Conservation (phyloP, 441 rosid genomes). For the Breynia disticha region DNA sequence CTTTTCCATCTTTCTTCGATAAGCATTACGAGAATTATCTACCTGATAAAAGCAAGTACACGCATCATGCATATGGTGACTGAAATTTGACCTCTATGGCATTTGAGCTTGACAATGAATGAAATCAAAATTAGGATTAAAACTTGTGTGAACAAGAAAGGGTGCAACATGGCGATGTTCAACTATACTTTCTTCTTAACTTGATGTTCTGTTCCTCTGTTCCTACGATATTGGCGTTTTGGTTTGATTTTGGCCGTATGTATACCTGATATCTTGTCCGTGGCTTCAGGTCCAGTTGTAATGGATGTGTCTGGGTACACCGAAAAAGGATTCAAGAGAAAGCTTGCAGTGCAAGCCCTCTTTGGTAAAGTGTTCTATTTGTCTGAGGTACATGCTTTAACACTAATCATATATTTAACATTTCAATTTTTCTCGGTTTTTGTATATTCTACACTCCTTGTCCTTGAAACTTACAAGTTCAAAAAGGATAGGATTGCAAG, state of each 20-base stretch:
- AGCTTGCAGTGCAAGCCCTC: constrained; percentile 81
- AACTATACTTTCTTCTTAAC: not conserved
- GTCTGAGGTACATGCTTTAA: constrained; percentile 55
- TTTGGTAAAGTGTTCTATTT: constrained; percentile 87
- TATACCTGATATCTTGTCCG: constrained; percentile 6
- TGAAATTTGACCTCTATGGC: too few relatives aligned
- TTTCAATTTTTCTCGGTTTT: not conserved
- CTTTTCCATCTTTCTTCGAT: too few relatives aligned
- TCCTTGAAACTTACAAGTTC: not conserved
- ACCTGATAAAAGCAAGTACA: too few relatives aligned
- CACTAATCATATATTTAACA: not conserved
- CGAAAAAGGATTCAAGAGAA: constrained; percentile 85
- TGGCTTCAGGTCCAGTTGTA: constrained; percentile 73
- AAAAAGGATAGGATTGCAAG: too few relatives aligned
- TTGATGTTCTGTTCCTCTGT: not conserved
- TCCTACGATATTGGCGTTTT: not conserved
- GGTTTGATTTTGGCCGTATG: not conserved
- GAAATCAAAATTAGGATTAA: too few relatives aligned
- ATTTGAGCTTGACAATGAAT: too few relatives aligned
- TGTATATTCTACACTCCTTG: not conserved
- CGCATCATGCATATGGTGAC: too few relatives aligned
- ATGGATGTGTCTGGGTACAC: constrained; percentile 78
- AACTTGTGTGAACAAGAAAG: not conserved
- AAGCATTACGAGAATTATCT: too few relatives aligned
- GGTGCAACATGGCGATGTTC: not conserved